Percentiles rank a stretch among this genome's conserved stretches.
These are phyloP conservation scores for Leishmania major DNA, from an alignment of 208 protist genomes.

Conservation along the genomic window DNA sequence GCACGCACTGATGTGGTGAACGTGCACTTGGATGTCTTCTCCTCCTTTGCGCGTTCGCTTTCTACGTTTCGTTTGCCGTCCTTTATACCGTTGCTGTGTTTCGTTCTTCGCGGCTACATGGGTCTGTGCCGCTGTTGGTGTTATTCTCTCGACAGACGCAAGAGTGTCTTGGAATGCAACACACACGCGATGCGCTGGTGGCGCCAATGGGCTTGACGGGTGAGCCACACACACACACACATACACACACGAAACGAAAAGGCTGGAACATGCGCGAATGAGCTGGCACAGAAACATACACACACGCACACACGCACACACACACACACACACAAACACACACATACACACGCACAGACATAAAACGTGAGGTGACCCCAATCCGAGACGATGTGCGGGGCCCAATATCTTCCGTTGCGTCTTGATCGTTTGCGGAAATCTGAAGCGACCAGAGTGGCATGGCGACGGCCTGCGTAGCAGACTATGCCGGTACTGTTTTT, in stretches of 20 bases:
- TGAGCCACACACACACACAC: not conserved
- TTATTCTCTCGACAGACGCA: not conserved
- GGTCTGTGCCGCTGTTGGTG: not conserved
- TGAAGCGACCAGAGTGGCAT: not conserved
- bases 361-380: not conserved
- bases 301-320: not conserved
- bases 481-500: not conserved
- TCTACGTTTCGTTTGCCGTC: not conserved
- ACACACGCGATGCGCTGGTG: not conserved
- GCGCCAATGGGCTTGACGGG: not conserved
- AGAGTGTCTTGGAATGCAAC: not conserved
- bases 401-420: not conserved
- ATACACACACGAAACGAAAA: not conserved
- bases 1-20: not conserved
- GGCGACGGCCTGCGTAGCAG: not conserved
- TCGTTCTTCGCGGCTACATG: not conserved
- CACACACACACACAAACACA: not conserved
- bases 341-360: too few relatives aligned
- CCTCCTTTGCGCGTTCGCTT: not conserved
- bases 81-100: not conserved
- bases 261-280: not conserved
- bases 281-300: not conserved
- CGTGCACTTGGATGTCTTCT: not conserved
- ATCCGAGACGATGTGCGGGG: not conserved
- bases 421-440: not conserved